Base-by-base conservation (phyloP, 768 basidiomycete genomes). In the Leccinum rimulosum region DNA sequence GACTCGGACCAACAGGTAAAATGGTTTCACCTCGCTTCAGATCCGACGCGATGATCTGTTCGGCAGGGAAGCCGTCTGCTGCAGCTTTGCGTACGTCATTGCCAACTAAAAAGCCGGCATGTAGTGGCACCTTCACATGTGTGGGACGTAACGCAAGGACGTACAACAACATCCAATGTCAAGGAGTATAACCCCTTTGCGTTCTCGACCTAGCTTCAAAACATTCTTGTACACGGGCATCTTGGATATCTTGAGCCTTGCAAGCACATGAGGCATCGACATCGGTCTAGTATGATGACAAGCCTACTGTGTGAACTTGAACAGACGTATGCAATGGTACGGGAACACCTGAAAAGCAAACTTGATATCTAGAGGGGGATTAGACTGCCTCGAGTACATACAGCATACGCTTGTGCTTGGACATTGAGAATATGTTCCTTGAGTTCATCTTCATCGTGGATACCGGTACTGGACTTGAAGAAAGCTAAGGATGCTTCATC, bases 121-220 rank as follows among this genome's bases (percentile, higher is more conserved):
- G 14, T 36, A 52, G 11, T 35, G 6, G 19, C 31, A n/a, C 9
- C 25, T 27, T 35, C 14, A 38, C n/a, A 30, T 31, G 22, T 17
- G 45, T 43, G 19, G 6, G 19, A 45, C n/a, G 8, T 15, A 50
- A 47, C 12, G 25, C 25, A 43, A 15, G 22, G 15, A 66, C 74
- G 43, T 58, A 81, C 78, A 71, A 60, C 79, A 79, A 62, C 80
- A 79, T 15, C 76, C 80, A 5, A 81, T 68, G 52, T 82, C 81
- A 22, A 82, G 71, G 19, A 81, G 65, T 19, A 81, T 65, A 2
- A 78, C 74, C 6, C 65, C 73, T 15, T 61, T 22, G 31, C 77
- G 71, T 38, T 75, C 73, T 56, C 60, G 70, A 8, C 73, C 78
- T 4, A 81, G 64, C 48, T 70, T 66, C 25, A 80, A 66, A 22